A percentile compares a stretch with the other conserved stretches of the same genome.
Evolutionary conservation across 805 yeast species (phyloP).

Genomic region (Suhomyces kilbournensis): DNA sequence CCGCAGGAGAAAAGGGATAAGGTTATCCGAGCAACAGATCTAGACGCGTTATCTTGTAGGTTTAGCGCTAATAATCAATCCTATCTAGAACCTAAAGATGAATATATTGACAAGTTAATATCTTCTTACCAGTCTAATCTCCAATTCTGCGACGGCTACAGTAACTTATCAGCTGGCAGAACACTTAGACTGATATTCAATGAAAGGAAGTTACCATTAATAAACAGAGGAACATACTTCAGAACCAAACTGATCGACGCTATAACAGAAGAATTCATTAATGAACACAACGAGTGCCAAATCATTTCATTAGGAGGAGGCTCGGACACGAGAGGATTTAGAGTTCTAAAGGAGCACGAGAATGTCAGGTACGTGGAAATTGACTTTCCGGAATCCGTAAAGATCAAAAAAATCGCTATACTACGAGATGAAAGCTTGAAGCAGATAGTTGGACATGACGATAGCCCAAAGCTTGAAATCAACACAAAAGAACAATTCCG

Average conservation of each 20-base stretch:
- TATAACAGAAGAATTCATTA: conserved; percentile 42
- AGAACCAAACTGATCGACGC: conserved; percentile 53
- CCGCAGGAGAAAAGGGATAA: conserved; percentile 39
- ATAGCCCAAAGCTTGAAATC: conserved; percentile 8
- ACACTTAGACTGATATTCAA: conserved; percentile 37
- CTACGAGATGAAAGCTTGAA: conserved; percentile 25
- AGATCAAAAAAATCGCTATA: conserved; percentile 51
- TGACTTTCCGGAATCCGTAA: conserved; percentile 58
- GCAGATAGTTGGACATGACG: conserved; percentile 15
- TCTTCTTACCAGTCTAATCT: conserved; percentile 36
- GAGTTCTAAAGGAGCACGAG: conserved; percentile 32
- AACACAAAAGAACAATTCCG: conserved; percentile 22
- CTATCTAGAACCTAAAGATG: conserved; percentile 45
- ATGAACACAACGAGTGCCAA: conserved; percentile 36
- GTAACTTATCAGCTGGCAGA: conserved; percentile 38
- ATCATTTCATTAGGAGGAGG: conserved; percentile 79
- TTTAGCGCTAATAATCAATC: conserved; percentile 46
- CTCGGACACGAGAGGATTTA: conserved; percentile 68
- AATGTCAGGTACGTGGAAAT: conserved; percentile 52
- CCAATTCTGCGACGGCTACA: conserved; percentile 38
- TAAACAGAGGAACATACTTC: conserved; percentile 68
- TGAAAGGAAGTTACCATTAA: conserved; percentile 56
- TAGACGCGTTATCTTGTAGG: conserved; percentile 69
- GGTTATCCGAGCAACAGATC: conserved; percentile 57
- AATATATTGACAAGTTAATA: conserved; percentile 30